These are phyloP conservation scores for Phytophthora sp. DNA, from an alignment of 352 stramenopile genomes.

Conservation along the genomic window DNA sequence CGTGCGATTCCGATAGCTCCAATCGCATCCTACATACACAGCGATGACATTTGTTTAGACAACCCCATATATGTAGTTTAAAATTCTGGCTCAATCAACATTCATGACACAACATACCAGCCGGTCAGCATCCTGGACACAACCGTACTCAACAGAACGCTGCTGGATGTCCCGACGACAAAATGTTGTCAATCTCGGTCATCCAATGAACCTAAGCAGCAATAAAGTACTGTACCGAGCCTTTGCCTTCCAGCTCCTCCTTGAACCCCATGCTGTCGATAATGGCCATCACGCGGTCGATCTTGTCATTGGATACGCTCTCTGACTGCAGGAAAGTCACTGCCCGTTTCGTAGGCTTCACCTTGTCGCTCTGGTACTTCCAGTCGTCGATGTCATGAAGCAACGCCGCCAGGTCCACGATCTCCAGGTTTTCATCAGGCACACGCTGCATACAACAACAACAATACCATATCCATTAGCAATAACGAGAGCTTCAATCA, in stretches of 20 bases:
- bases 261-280: constrained; percentile 89
- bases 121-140: constrained; percentile 90
- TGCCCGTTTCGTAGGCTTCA: constrained; percentile 63
- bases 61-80: too few species aligned
- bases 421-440: constrained; percentile 59
- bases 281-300: constrained; percentile 79
- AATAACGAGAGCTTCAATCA: too few species aligned
- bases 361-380: constrained; percentile 77
- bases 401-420: constrained; percentile 85
- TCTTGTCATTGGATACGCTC: constrained; percentile 51
- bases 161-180: constrained; percentile 8
- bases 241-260: constrained; percentile 62
- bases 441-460: constrained; percentile 46
- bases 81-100: too few species aligned
- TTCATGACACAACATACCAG: constrained; percentile 46
- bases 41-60: background rate
- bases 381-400: constrained; percentile 93
- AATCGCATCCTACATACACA: constrained; percentile 82
- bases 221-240: constrained; percentile 17
- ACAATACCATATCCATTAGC: too few species aligned
- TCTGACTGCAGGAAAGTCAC: constrained; percentile 64
- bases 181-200: background rate
- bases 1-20: constrained; percentile 91
- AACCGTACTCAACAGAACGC: constrained; percentile 77
- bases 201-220: background rate